A percentile compares a stretch with the other conserved stretches of the same genome.
Evolutionary conservation across 495 filamentous ascomycete species (phyloP).

Genomic region (Viridothelium virens): DNA sequence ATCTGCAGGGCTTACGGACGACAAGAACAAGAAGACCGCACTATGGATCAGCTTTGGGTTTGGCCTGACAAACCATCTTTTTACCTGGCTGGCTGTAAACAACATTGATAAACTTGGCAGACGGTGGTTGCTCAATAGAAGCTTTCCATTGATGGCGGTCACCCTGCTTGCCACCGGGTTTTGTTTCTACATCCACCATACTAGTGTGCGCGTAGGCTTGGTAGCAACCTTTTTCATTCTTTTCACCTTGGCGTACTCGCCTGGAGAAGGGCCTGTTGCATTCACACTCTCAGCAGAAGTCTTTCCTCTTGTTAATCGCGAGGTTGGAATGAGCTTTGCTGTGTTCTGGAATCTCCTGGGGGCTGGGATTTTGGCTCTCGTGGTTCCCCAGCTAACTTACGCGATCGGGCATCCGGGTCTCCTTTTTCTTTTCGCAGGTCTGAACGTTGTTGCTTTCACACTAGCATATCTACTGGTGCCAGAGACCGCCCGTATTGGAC

Average conservation of each 20-base stretch:
- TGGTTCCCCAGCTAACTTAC: slow-evolving; percentile 23
- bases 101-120: slow-evolving; percentile 24
- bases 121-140: slow-evolving; percentile 26
- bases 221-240: slow-evolving; percentile 65
- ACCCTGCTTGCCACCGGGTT: slow-evolving; percentile 25
- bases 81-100: slow-evolving; percentile 21
- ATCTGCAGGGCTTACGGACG: not conserved
- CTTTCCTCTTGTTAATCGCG: slow-evolving; percentile 51
- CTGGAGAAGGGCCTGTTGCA: slow-evolving; percentile 75
- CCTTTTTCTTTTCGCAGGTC: slow-evolving; percentile 22
- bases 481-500: slow-evolving; percentile 33
- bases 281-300: slow-evolving; percentile 77
- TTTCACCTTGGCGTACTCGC: slow-evolving; percentile 65
- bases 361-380: slow-evolving; percentile 24
- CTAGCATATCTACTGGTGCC: slow-evolving; percentile 25
- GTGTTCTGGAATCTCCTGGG: slow-evolving; percentile 26
- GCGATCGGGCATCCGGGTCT: slow-evolving; percentile 18
- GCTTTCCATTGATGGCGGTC: slow-evolving; percentile 26
- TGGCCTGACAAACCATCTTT: slow-evolving; percentile 20
- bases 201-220: slow-evolving; percentile 15
- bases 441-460: slow-evolving; percentile 23
- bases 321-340: slow-evolving; percentile 31
- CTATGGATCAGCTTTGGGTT: slow-evolving; percentile 20
- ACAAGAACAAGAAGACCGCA: slow-evolving; percentile 5
- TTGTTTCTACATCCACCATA: slow-evolving; percentile 21